Conservation (phyloP, 2,329 filamentous ascomycete genomes). For the Ambrosiella xylebori region DNA sequence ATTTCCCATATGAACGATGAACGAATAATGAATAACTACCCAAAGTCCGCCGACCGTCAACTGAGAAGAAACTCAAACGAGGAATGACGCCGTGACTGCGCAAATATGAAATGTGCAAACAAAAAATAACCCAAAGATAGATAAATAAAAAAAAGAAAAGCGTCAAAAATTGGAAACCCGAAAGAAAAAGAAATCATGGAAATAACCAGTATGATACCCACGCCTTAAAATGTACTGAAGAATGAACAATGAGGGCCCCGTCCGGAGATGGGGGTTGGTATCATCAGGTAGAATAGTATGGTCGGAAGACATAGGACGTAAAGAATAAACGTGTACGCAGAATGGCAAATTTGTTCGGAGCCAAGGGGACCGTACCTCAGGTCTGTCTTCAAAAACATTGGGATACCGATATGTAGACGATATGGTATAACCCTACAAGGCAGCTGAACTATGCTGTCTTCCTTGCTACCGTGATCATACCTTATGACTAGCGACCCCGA, state of each 20-base stretch:
- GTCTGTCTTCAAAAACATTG: not conserved
- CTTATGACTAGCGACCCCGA: not conserved
- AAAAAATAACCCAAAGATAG: conserved; percentile 2
- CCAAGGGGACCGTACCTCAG: conserved; percentile 5
- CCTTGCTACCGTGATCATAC: not conserved
- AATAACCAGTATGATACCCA: not conserved
- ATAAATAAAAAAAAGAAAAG: conserved; percentile 1
- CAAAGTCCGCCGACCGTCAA: too few relatives aligned
- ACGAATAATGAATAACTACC: too few relatives aligned
- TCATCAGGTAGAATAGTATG: not conserved
- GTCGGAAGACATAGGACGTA: too few relatives aligned
- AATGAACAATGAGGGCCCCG: not conserved
- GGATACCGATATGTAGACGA: not conserved
- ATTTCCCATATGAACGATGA: too few relatives aligned
- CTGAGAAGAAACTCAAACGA: too few relatives aligned
- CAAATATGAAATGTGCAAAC: conserved; percentile 3
- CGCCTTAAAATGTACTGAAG: not conserved
- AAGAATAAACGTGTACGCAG: too few relatives aligned
- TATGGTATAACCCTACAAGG: not conserved
- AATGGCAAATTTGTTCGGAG: not conserved
- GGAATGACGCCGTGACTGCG: not conserved
- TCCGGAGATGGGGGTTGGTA: not conserved
- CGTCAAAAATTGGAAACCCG: not conserved
- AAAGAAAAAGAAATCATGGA: not conserved
- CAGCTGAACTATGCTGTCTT: conserved; percentile 1